phyloP scores from a whole-genome alignment of 2,329 filamentous ascomycete species.

The Colletotrichum agaves region DNA sequence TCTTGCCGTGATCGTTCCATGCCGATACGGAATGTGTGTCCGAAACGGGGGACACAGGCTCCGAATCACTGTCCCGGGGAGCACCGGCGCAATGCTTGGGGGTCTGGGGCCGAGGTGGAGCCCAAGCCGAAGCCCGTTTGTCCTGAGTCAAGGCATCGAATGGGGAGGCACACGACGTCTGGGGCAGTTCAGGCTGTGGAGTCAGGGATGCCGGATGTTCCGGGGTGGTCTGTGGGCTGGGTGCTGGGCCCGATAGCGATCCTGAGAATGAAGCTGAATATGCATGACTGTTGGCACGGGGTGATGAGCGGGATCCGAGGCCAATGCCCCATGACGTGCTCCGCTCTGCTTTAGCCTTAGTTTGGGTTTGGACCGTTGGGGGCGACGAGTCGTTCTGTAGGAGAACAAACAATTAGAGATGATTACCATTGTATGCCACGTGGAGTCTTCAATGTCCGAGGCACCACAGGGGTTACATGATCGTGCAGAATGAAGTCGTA shows the following conservation, averaged over 20 bases:
- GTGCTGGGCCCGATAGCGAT: slow-evolving; percentile 12
- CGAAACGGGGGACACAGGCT: slow-evolving; percentile 48
- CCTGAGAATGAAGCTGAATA: slow-evolving; percentile 28
- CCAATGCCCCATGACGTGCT: slow-evolving; percentile 58
- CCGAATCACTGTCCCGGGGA: slow-evolving; percentile 40
- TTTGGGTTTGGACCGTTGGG: slow-evolving; percentile 50
- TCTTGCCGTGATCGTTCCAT: slow-evolving; percentile 17
- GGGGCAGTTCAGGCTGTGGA: slow-evolving; percentile 37
- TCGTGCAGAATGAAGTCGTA: slow-evolving; percentile 47
- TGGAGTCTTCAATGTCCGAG: slow-evolving; percentile 31
- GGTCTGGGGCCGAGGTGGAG: slow-evolving; percentile 34
- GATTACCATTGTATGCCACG: slow-evolving; percentile 34
- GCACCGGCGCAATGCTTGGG: slow-evolving; percentile 38
- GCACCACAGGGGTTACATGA: slow-evolving; percentile 40
- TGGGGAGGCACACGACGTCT: slow-evolving; percentile 40
- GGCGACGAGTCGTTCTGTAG: slow-evolving; percentile 50
- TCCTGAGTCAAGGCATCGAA: slow-evolving; percentile 39
- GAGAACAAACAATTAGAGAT: slow-evolving; percentile 43
- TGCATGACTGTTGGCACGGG: slow-evolving; percentile 40
- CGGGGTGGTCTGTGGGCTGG: slow-evolving; percentile 28
- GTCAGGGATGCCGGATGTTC: slow-evolving; percentile 33
- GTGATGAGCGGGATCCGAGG: slow-evolving; percentile 47
- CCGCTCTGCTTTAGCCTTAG: slow-evolving; percentile 51
- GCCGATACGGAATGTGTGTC: slow-evolving; percentile 41
- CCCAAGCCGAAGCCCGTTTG: slow-evolving; percentile 37